Evolutionary conservation across 164 flowering plant genomes (phyloP).

Genomic region (Vitis cinerea): DNA sequence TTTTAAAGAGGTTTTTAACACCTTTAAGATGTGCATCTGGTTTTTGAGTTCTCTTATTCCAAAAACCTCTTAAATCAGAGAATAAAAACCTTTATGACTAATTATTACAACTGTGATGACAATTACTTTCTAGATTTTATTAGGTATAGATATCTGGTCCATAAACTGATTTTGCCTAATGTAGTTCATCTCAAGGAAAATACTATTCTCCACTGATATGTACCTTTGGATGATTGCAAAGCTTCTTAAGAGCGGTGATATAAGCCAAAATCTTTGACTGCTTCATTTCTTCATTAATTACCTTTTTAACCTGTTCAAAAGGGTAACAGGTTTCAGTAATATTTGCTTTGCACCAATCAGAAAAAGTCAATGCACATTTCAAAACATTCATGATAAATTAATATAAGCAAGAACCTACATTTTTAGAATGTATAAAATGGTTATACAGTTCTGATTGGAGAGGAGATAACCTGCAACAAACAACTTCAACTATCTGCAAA

Average conservation of each 20-base stretch:
- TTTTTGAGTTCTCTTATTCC: no score
- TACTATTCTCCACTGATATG: not conserved
- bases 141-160: no score
- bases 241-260: slow-evolving; percentile 96
- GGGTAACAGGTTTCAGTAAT: not conserved
- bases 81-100: no score
- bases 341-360: not conserved
- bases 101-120: no score
- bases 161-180: no score
- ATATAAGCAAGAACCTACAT: slow-evolving; percentile 44
- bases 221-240: slow-evolving; percentile 99
- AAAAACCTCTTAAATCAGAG: no score
- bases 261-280: slow-evolving; percentile 89
- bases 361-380: not conserved
- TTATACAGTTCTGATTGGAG: slow-evolving; percentile 79
- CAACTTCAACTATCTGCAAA: slow-evolving; percentile 93
- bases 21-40: no score
- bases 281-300: slow-evolving; percentile 71
- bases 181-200: not conserved
- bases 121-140: no score
- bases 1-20: no score
- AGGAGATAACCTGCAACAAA: slow-evolving; percentile 95
- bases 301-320: slow-evolving; percentile 60
- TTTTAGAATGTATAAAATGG: slow-evolving; percentile 95
- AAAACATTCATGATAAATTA: not conserved